Evolutionary conservation across 306 rosid species (phyloP).

Genomic region (Inga laurina): DNA sequence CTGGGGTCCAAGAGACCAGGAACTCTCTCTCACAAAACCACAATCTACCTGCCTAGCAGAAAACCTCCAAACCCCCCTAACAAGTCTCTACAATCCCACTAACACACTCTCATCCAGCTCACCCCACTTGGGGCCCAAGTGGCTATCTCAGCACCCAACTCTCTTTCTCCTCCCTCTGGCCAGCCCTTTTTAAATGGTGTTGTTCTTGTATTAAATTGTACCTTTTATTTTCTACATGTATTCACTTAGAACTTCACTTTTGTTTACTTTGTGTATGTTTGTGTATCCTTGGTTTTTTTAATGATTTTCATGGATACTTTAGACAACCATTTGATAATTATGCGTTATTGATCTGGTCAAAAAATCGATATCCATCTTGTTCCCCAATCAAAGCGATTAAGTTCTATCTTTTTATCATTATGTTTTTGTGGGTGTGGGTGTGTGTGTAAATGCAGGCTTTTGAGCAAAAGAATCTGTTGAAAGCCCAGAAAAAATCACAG

Average conservation of each 20-base stretch:
- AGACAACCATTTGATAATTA: conserved; percentile 1
- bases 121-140: not conserved
- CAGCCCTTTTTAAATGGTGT: not conserved
- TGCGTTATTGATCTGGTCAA: conserved; percentile 8
- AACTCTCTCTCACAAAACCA: not conserved
- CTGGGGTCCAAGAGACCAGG: not conserved
- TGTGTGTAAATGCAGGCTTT: conserved; percentile 47
- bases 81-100: not conserved
- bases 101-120: not conserved
- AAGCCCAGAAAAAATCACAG: conserved; percentile 48
- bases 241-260: conserved; percentile 2
- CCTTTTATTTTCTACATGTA: conserved; percentile 9
- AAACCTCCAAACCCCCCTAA: not conserved
- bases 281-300: not conserved
- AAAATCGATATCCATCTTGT: conserved; percentile 17
- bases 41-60: not conserved
- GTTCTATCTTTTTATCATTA: conserved; percentile 14
- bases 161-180: not conserved
- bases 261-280: not conserved
- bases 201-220: conserved; percentile 18
- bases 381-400: conserved; percentile 4
- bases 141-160: not conserved
- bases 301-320: not conserved
- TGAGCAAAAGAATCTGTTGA: conserved; percentile 48
- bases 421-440: not conserved